phyloP scores from a whole-genome alignment of 2,329 filamentous ascomycete genomes.

The Hymenoscyphus fructigenus region DNA sequence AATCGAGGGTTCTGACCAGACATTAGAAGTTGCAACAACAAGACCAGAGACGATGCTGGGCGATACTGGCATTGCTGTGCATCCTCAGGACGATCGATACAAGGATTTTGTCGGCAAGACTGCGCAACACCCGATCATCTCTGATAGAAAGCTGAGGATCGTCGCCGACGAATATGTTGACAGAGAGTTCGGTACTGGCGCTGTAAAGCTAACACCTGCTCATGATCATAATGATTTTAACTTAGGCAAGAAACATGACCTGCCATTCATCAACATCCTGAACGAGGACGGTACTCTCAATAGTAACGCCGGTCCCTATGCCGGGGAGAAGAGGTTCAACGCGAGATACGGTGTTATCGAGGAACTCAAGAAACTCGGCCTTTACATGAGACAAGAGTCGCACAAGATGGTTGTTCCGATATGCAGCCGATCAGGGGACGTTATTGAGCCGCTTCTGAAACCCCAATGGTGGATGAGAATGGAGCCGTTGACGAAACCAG shows the following conservation, averaged over 20 bases:
- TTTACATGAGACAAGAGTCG: conserved; percentile 88
- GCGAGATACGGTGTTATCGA: conserved; percentile 80
- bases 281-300: conserved; percentile 88
- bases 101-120: conserved; percentile 80
- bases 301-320: conserved; percentile 73
- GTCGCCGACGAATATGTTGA: conserved; percentile 86
- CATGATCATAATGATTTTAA: conserved; percentile 93
- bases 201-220: conserved; percentile 91
- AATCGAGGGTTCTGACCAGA: conserved; percentile 75
- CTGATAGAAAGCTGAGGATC: conserved; percentile 72
- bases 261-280: conserved; percentile 88
- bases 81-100: conserved; percentile 81
- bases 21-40: conserved; percentile 85
- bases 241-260: conserved; percentile 72
- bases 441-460: conserved; percentile 90
- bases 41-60: conserved; percentile 92
- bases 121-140: conserved; percentile 80
- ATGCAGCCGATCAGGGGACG: conserved; percentile 81
- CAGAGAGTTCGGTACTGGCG: conserved; percentile 88
- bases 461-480: conserved; percentile 97
- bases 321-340: conserved; percentile 85
- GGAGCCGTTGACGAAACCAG: conserved; percentile 73
- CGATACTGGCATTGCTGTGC: conserved; percentile 86
- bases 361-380: conserved; percentile 74
- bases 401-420: conserved; percentile 90